Base-by-base conservation (phyloP, 2,329 filamentous ascomycete species). In the Alternaria triticina region DNA sequence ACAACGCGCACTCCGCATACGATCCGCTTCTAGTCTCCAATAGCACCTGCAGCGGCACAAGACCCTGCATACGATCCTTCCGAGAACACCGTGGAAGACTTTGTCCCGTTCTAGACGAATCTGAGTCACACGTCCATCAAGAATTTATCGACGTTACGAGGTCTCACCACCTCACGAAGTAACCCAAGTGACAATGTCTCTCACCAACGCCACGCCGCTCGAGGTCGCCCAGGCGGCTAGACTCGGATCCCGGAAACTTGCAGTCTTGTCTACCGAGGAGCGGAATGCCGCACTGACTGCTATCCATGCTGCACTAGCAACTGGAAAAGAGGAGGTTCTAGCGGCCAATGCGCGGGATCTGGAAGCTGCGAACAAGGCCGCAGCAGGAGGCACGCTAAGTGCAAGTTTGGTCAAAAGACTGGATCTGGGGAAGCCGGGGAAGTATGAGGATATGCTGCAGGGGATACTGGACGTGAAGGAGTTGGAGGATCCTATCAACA, bases 361-460 rank as follows among this genome's bases (percentile, higher is more conserved):
- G 57, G 88, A 90, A 57, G 83, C 87, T 49, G 96, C 96, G 4
- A 87, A 86, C 44, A 85, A 87, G 72, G 92, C 93, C 52, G 93
- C 92, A 20, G 87, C 89, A 15, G 87, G 89, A 73, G 95, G 95
- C 44, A 84, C 89, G 51, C 83, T 98, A 54, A 95, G 90, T 78
- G 87, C 91, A 74, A 96, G 93, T 75, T 86, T 98, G 23, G 88
- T 97, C 30, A 96, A 96, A 74, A 88, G 96, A 59, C 86, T 99
- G 65, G 95, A 99, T 80, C 84, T 99, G 52, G 89, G 89, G 52
- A 91, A 92, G 79, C 88, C 89, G 76, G 95, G 95, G 62, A 98
- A 98, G 83, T 99, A 91, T 85, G 94, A 97, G 76, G 96, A 98
- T 77, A 98, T 99, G 96, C 86, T 99, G 68, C 91, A 94, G 83